Percentiles rank a stretch among this genome's conserved stretches.
phyloP scores from a whole-genome alignment of 345 rosid genomes.

The Cochlearia excelsa region DNA sequence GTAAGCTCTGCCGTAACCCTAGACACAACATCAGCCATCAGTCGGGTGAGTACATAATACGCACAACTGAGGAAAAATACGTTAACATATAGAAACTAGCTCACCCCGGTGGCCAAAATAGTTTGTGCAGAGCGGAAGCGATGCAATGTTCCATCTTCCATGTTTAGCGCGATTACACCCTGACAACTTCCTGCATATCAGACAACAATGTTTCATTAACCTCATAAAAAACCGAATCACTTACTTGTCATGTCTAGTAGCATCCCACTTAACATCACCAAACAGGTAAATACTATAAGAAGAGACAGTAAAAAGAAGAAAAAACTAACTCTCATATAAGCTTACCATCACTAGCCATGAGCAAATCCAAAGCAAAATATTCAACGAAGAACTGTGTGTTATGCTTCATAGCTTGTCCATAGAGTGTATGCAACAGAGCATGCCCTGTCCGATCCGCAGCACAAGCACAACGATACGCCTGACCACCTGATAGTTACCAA shows the following conservation, averaged over 20 bases:
- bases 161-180: conserved; percentile 85
- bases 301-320: too few species aligned
- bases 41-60: too few species aligned
- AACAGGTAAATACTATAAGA: too few species aligned
- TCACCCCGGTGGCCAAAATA: conserved; percentile 85
- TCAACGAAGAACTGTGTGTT: conserved; percentile 94
- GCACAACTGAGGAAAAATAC: too few species aligned
- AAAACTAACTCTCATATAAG: background rate
- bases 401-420: conserved; percentile 98
- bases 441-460: conserved; percentile 99
- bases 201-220: too few species aligned
- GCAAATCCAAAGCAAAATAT: conserved; percentile 87
- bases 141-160: conserved; percentile 97
- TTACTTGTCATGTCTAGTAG: too few species aligned
- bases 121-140: conserved; percentile 69
- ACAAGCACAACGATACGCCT: conserved; percentile 98
- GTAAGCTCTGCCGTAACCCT: conserved; percentile 91
- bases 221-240: too few species aligned
- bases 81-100: too few species aligned
- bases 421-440: conserved; percentile 88
- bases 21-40: too few species aligned
- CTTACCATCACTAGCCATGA: conserved; percentile 78
- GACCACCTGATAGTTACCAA: conserved; percentile 71
- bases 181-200: conserved; percentile 70
- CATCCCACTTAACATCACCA: too few species aligned